Evolutionary conservation across 192 early-diverging fungal genomes (phyloP), one percentile per base, ranked within the genome.

Genomic region (Funneliformis geosporum): DNA sequence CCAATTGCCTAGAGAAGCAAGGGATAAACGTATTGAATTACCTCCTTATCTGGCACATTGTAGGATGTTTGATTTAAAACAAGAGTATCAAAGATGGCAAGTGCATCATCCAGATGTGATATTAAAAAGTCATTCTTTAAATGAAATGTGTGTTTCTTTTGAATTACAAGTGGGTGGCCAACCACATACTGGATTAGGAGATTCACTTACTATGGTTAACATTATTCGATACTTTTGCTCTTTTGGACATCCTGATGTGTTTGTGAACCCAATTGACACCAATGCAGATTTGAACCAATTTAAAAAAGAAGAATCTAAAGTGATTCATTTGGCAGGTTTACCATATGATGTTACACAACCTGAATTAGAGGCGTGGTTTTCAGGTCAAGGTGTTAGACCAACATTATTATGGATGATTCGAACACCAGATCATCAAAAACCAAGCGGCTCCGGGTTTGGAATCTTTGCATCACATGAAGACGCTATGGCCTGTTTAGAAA

Each of bases 11-110:
- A 75, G 90, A 21, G 92, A 94, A 65, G 89, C 90, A 28, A 82
- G 86, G 39, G 89, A 91, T 62, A 94, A 94, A 80, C 77, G 81
- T 28, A 86, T 94, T 23, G 80, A 82, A 2, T 73, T 94, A 7
- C 87, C 92, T 5, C 50, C 76, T 1, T 92, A 91, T 60, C 82
- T 93, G 27, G 79, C 82, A n/a, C 84, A 87, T 33, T 84, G 84
- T 23, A 79, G 89, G 59, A 90, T 93, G 80, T 94, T 93, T 77
- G 92, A 93, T 69, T 80, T 92, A 28, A 91, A 87, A 81, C 85
- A 90, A 44, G 93, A 94, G 81, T 87, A 86, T 55, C 84, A 87
- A 55, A 83, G 90, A 9, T 92, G 88, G 90, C 87, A 87, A 66
- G 85, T 86, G 5, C 87, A 91, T 70, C 90, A 91, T 79, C 81